A percentile compares a stretch with the other conserved stretches of the same genome.
phyloP scores from a whole-genome alignment of 352 stramenopile species.

The Phytopythium litorale region DNA sequence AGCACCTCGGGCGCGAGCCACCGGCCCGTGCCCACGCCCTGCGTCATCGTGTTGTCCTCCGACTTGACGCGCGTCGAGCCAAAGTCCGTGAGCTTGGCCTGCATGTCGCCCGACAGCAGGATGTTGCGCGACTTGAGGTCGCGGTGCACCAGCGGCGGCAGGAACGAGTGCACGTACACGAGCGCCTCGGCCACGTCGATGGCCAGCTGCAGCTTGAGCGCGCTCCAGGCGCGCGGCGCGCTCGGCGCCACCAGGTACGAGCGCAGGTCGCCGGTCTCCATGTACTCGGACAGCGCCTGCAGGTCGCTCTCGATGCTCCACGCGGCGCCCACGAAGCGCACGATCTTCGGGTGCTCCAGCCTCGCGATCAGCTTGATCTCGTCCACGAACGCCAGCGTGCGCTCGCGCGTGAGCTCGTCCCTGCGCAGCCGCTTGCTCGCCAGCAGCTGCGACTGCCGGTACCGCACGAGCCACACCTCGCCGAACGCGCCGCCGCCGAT shows the following conservation, averaged over 20 bases:
- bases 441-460: constrained; percentile 28
- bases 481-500: constrained; percentile 24
- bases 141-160: constrained; percentile 40
- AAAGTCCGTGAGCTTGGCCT: constrained; percentile 23
- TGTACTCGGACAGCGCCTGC: constrained; percentile 61
- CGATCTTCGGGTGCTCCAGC: constrained; percentile 43
- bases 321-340: constrained; percentile 45
- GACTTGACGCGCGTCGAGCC: constrained; percentile 12
- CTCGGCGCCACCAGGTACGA: constrained; percentile 23
- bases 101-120: constrained; percentile 25
- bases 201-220: constrained; percentile 30
- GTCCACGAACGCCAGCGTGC: constrained; percentile 36
- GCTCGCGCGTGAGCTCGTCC: constrained; percentile 23
- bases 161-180: constrained; percentile 54
- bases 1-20: constrained; percentile 45
- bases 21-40: constrained; percentile 11
- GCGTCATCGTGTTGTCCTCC: constrained; percentile 21
- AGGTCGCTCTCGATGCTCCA: constrained; percentile 52
- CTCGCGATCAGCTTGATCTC: constrained; percentile 49
- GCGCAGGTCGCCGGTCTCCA: constrained; percentile 47
- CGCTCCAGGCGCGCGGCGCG: constrained; percentile 25
- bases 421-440: constrained; percentile 39
- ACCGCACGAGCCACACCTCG: constrained; percentile 37
- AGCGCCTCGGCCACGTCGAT: constrained; percentile 47
- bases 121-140: constrained; percentile 57